Evolutionary conservation across 352 stramenopile genomes (phyloP), one percentile per base, ranked within the genome.

Genomic region (Globisporangium takayamanum): DNA sequence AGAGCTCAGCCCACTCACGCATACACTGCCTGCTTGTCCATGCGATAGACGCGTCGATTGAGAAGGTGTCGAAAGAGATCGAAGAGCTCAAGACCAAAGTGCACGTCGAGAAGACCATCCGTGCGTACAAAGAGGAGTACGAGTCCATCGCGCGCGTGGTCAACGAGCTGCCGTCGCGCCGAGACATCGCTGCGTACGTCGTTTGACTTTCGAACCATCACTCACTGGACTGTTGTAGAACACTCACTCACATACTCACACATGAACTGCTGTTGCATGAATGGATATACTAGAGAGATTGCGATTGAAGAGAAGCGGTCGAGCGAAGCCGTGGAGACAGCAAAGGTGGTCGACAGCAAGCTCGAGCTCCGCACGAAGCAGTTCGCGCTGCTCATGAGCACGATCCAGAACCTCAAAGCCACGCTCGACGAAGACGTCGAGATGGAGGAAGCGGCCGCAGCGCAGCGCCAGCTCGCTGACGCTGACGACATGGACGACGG

Each of bases 71-170:
- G 6, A 67, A 63, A 33, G 82, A 94, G 62, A 95, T 95, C 44
- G 74, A 93, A 51, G 61, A 84, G 50, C 78, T 95, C 48, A 89
- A 92, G 68, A 56, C 62, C 14, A 84, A 87, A 33, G 79, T 95
- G 53, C 76, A 81, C 45, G 72, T 81, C 26, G 84, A 95, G 57
- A 88, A 84, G 62, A 83, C 69, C 0, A 69, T 94, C 20, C 79
- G 84, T 8, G 76, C 76, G 33, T 94, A 94, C 66, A 95, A 95
- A 60, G 83, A 95, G 61, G 86, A 94, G 62, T 95, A 95, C 68
- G 86, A 95, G 63, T 89, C 80, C 18, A 84, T 91, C 53, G 84
- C 86, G 39, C 68, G 82, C 16, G 79, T 92, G 3, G 78, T 95
- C 63, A 95, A 95, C 60, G 72, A 90, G 58, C 62, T 93, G 44